phyloP scores from a whole-genome alignment of 257 asterid species.

The Hygrophila difformis region DNA sequence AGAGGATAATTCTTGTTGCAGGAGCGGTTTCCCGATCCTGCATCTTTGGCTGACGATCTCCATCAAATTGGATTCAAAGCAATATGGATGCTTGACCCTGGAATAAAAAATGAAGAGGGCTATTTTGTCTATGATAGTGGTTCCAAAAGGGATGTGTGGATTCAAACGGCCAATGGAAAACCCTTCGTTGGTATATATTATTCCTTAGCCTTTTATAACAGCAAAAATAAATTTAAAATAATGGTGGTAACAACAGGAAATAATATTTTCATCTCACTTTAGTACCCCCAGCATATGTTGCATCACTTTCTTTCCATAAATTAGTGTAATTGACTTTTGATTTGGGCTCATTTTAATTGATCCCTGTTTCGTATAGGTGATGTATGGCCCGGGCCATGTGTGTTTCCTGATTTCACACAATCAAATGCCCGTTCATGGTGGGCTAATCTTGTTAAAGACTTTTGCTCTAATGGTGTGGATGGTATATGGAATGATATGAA shows the following conservation, averaged over 20 bases:
- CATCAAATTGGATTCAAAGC: conserved; percentile 83
- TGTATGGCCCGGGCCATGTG: conserved; percentile 99
- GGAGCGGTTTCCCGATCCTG: conserved; percentile 86
- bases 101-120: conserved; percentile 82
- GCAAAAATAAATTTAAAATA: no score
- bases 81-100: conserved; percentile 99
- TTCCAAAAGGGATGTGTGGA: conserved; percentile 71
- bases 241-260: background rate
- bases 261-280: background rate
- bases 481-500: conserved; percentile 99
- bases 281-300: background rate
- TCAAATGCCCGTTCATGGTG: conserved; percentile 84
- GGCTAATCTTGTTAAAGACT: conserved; percentile 79
- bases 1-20: conserved; percentile 17
- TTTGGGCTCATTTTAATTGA: conserved; percentile 5
- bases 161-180: conserved; percentile 67
- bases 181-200: conserved; percentile 57
- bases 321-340: no score
- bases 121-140: conserved; percentile 83
- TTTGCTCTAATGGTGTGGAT: conserved; percentile 76
- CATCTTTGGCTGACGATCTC: conserved; percentile 63
- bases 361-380: conserved; percentile 45
- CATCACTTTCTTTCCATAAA: conserved; percentile 2
- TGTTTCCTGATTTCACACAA: conserved; percentile 85
- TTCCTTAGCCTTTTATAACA: conserved; percentile 3